phyloP scores from a whole-genome alignment of 352 stramenopile genomes.

The Albugo candida region DNA sequence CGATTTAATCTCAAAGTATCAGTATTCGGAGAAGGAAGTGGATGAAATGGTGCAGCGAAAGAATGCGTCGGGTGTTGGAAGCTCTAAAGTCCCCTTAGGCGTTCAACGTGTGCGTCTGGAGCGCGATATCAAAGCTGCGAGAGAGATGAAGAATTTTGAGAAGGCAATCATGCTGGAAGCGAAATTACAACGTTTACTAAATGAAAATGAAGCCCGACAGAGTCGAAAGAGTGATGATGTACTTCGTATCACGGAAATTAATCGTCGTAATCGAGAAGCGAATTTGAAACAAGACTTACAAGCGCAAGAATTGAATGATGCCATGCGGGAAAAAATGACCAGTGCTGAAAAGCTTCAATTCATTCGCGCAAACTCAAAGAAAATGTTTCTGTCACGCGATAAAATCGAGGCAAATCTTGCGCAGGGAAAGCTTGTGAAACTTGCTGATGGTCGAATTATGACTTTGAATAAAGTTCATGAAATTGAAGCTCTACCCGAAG shows the following conservation, averaged over 20 bases:
- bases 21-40: constrained; percentile 63
- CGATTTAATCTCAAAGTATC: constrained; percentile 45
- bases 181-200: constrained; percentile 32
- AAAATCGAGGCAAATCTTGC: constrained; percentile 69
- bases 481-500: constrained; percentile 60
- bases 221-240: constrained; percentile 66
- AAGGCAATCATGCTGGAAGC: constrained; percentile 61
- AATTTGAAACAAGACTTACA: constrained; percentile 74
- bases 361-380: constrained; percentile 62
- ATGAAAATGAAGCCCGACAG: constrained; percentile 44
- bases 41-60: constrained; percentile 64
- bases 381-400: constrained; percentile 66
- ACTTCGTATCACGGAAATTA: constrained; percentile 73
- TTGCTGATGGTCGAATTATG: constrained; percentile 59
- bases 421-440: constrained; percentile 47
- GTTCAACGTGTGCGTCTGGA: constrained; percentile 66
- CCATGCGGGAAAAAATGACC: constrained; percentile 62
- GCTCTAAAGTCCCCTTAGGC: constrained; percentile 39
- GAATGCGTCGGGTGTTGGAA: constrained; percentile 32
- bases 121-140: constrained; percentile 48
- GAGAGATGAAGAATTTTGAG: constrained; percentile 77
- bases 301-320: constrained; percentile 44
- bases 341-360: constrained; percentile 67
- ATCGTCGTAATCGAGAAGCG: constrained; percentile 52
- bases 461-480: constrained; percentile 72